These are phyloP conservation scores for Scedosporium boydii DNA, from an alignment of 2,329 filamentous ascomycete genomes.

Conservation along the genomic window DNA sequence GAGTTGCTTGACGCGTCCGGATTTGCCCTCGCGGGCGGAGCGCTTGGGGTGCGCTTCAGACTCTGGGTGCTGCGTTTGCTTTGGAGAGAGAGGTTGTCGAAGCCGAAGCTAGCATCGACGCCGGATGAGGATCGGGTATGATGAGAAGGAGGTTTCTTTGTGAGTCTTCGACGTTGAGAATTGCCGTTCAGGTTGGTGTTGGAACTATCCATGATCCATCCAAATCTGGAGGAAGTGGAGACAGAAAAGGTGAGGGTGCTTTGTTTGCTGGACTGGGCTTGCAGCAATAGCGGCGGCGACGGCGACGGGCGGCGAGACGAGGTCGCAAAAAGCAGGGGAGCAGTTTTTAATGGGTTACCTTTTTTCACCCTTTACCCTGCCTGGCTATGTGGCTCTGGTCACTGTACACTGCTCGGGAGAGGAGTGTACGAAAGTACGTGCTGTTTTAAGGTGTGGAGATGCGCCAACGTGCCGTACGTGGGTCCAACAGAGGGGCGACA, in stretches of 20 bases:
- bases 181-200: constrained; percentile 32
- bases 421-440: not conserved
- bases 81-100: constrained; percentile 47
- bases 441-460: constrained; percentile 6
- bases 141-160: constrained; percentile 50
- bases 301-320: constrained; percentile 1
- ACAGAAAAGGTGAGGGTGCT: not conserved
- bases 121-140: constrained; percentile 36
- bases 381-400: not conserved
- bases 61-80: constrained; percentile 57
- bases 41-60: constrained; percentile 51
- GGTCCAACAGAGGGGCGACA: not conserved
- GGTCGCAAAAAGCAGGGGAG: constrained; percentile 5
- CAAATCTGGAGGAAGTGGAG: constrained; percentile 4
- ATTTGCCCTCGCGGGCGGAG: constrained; percentile 39
- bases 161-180: constrained; percentile 50
- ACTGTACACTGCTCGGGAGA: not conserved
- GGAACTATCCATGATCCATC: constrained; percentile 37
- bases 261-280: not conserved
- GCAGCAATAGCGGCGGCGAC: constrained; percentile 3
- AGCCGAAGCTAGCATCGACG: constrained; percentile 36
- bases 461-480: constrained; percentile 2
- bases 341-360: constrained; percentile 1
- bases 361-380: too few relatives aligned
- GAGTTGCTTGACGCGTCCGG: constrained; percentile 40